Evolutionary conservation across 768 basidiomycete species (phyloP).

Genomic region (Boletus coccyginus): DNA sequence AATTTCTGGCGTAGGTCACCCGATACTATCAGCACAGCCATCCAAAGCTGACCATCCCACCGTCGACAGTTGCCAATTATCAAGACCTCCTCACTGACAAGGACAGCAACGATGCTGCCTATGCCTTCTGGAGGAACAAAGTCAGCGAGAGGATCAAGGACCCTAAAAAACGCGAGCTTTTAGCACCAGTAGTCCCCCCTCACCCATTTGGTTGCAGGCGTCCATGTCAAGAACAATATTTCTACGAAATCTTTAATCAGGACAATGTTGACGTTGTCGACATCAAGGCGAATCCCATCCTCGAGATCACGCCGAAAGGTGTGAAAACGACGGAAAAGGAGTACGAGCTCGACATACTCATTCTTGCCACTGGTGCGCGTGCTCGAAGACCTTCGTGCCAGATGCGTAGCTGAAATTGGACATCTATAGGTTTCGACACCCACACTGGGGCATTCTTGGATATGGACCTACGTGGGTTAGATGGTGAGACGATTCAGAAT

Average conservation of each 20-base stretch:
- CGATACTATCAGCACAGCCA: neutral
- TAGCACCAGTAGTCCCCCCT: neutral
- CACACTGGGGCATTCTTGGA: constrained; percentile 2
- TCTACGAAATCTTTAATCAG: constrained; percentile 9
- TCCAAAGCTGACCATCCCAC: neutral
- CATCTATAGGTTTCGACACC: constrained; percentile 2
- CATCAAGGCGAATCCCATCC: neutral
- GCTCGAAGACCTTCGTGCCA: neutral
- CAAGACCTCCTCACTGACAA: neutral
- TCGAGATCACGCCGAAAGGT: constrained; percentile 3
- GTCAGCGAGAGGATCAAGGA: constrained; percentile 1
- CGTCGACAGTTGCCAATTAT: constrained; percentile 4
- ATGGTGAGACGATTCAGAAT: constrained; percentile 11
- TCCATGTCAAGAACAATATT: constrained; percentile 4
- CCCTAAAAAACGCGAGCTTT: neutral
- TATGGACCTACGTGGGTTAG: constrained; percentile 9
- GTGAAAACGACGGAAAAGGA: constrained; percentile 6
- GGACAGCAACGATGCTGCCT: neutral
- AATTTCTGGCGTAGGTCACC: constrained; percentile 8
- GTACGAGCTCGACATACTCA: constrained; percentile 4
- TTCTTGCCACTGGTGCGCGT: constrained; percentile 3
- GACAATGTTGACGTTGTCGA: constrained; percentile 11
- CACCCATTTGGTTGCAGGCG: constrained; percentile 11
- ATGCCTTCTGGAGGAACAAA: constrained; percentile 11
- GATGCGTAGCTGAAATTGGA: neutral